Conservation (phyloP, 2,329 filamentous ascomycete genomes). For the Botrytis elliptica region DNA sequence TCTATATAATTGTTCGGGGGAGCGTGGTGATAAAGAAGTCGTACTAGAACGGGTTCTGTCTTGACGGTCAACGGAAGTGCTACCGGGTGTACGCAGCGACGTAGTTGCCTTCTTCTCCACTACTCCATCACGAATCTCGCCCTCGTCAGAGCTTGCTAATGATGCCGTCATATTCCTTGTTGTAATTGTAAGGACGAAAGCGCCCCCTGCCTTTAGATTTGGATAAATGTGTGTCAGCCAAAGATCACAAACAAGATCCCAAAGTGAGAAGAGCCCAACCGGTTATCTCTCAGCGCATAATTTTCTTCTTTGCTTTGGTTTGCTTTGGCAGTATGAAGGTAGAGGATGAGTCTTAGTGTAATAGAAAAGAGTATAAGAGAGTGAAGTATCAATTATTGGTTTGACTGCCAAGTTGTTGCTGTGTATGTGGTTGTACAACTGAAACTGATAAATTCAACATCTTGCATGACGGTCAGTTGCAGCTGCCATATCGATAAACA, state of each 20-base stretch:
- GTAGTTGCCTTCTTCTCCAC: constrained; percentile 92
- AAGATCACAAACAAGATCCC: constrained; percentile 39
- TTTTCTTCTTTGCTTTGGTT: constrained; percentile 4
- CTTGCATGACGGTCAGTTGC: constrained; percentile 19
- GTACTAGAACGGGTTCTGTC: constrained; percentile 65
- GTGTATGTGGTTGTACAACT: not conserved
- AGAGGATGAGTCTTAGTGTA: not conserved
- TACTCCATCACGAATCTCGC: constrained; percentile 78
- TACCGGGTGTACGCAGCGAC: constrained; percentile 72
- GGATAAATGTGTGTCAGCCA: constrained; percentile 41
- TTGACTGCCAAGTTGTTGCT: constrained; percentile 2
- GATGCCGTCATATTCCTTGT: constrained; percentile 47
- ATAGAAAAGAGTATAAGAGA: not conserved
- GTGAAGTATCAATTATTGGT: constrained; percentile 5
- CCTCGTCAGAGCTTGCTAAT: constrained; percentile 73
- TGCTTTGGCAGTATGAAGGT: not conserved
- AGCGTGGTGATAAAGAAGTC: constrained; percentile 38
- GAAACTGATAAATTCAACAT: constrained; percentile 15
- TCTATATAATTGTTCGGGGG: constrained; percentile 42
- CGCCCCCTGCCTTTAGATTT: constrained; percentile 37
- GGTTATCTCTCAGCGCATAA: constrained; percentile 37
- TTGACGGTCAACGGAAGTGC: constrained; percentile 87
- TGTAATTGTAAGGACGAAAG: constrained; percentile 35
- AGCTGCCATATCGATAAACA: not conserved
- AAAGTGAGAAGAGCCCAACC: constrained; percentile 43